A percentile compares a stretch with the other conserved stretches of the same genome.
phyloP scores from a whole-genome alignment of 2,329 filamentous ascomycete species.

The Penicillium brevicompactum region DNA sequence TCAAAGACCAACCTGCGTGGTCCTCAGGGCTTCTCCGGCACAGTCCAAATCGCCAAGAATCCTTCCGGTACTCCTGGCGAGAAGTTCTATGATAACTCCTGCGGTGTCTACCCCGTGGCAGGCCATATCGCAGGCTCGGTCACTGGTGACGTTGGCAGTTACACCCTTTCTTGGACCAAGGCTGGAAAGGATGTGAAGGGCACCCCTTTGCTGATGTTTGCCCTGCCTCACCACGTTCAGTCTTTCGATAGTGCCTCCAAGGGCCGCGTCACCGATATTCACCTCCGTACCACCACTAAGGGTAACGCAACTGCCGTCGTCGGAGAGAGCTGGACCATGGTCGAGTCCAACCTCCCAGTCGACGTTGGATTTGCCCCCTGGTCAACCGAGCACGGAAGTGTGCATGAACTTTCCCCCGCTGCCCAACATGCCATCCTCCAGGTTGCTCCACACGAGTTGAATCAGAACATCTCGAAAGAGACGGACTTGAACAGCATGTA shows the following conservation, averaged over 20 bases:
- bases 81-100: conserved; percentile 70
- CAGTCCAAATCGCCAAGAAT: conserved; percentile 81
- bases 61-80: conserved; percentile 62
- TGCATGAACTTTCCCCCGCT: conserved; percentile 44
- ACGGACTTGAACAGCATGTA: conserved; percentile 85
- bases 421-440: conserved; percentile 62
- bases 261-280: conserved; percentile 54
- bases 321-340: conserved; percentile 75
- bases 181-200: conserved; percentile 61
- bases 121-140: conserved; percentile 65
- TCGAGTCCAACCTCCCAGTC: conserved; percentile 71
- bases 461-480: conserved; percentile 73
- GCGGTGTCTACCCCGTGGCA: conserved; percentile 71
- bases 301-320: conserved; percentile 73
- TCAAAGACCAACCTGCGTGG: conserved; percentile 69
- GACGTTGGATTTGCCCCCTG: conserved; percentile 80
- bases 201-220: conserved; percentile 74
- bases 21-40: conserved; percentile 69
- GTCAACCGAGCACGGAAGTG: conserved; percentile 54
- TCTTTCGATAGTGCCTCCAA: conserved; percentile 67
- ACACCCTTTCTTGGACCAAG: conserved; percentile 74
- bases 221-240: conserved; percentile 79
- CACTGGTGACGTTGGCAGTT: conserved; percentile 63
- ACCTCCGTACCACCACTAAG: conserved; percentile 81
- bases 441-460: conserved; percentile 71